phyloP scores from a whole-genome alignment of 2,329 filamentous ascomycete genomes.

The Monascus ruber region DNA sequence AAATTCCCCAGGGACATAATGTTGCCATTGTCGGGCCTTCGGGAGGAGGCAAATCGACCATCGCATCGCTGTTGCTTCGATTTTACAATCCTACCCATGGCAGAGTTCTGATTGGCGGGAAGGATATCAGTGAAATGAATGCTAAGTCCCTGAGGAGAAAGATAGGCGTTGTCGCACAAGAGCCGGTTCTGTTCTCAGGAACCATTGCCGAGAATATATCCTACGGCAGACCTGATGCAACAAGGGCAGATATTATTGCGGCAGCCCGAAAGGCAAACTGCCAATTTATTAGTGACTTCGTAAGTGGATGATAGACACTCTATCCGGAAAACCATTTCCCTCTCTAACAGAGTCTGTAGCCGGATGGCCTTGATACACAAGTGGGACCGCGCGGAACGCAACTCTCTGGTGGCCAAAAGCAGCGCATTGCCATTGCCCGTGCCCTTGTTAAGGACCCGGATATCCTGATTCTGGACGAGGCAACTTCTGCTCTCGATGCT shows the following conservation, averaged over 20 bases:
- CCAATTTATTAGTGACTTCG: constrained; percentile 88
- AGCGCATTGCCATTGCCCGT: constrained; percentile 91
- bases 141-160: constrained; percentile 83
- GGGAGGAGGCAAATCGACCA: constrained; percentile 91
- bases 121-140: constrained; percentile 77
- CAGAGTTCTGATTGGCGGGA: constrained; percentile 68
- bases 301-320: constrained; percentile 27
- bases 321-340: not conserved
- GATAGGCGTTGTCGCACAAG: constrained; percentile 91
- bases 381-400: constrained; percentile 88
- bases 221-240: constrained; percentile 74
- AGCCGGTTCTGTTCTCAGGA: constrained; percentile 81
- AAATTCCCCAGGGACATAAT: constrained; percentile 84
- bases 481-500: constrained; percentile 88
- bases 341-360: constrained; percentile 33
- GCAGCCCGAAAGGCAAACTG: constrained; percentile 91
- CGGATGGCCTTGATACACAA: constrained; percentile 86
- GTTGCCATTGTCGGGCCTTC: constrained; percentile 95
- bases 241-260: constrained; percentile 66
- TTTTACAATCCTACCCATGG: constrained; percentile 81
- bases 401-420: constrained; percentile 91
- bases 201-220: constrained; percentile 75
- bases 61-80: constrained; percentile 77
- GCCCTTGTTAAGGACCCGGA: constrained; percentile 92
- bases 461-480: constrained; percentile 92